Evolutionary conservation across 768 basidiomycete genomes (phyloP).

Genomic region (Leccinum boreale): DNA sequence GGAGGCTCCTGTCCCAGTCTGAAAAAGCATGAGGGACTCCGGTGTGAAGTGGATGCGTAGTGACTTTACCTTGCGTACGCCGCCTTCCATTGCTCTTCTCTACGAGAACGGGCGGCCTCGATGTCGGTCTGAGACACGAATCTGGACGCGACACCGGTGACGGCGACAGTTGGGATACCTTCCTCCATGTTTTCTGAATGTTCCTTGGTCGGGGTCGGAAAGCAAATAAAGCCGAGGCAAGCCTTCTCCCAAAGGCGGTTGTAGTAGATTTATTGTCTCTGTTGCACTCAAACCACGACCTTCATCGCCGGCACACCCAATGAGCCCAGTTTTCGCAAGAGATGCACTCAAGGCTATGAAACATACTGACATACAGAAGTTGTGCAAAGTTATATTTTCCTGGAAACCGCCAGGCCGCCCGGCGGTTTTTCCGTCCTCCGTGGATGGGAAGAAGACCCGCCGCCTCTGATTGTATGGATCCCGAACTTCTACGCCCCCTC

Average conservation of each 20-base stretch:
- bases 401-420: conserved; percentile 17
- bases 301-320: conserved; percentile 17
- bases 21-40: conserved; percentile 5
- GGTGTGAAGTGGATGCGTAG: background rate
- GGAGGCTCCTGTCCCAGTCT: conserved; percentile 87
- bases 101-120: conserved; percentile 63
- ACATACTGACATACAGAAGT: conserved; percentile 52
- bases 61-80: conserved; percentile 73
- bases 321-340: conserved; percentile 32
- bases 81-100: conserved; percentile 87
- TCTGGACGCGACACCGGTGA: conserved; percentile 74
- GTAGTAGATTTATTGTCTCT: conserved; percentile 32
- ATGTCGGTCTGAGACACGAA: conserved; percentile 81
- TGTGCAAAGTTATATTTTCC: conserved; percentile 43
- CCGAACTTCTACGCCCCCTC: conserved; percentile 48
- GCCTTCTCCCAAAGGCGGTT: background rate
- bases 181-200: conserved; percentile 52
- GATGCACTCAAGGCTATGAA: conserved; percentile 52
- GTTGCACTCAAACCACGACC: conserved; percentile 46
- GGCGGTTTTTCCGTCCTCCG: conserved; percentile 47
- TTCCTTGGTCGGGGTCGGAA: conserved; percentile 19
- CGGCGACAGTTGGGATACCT: conserved; percentile 67
- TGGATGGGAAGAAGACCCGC: conserved; percentile 41
- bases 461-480: conserved; percentile 49
- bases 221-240: conserved; percentile 8